These are phyloP conservation scores for Ophiostoma pallidulum DNA, from an alignment of 2,329 filamentous ascomycete genomes.

Conservation along the genomic window DNA sequence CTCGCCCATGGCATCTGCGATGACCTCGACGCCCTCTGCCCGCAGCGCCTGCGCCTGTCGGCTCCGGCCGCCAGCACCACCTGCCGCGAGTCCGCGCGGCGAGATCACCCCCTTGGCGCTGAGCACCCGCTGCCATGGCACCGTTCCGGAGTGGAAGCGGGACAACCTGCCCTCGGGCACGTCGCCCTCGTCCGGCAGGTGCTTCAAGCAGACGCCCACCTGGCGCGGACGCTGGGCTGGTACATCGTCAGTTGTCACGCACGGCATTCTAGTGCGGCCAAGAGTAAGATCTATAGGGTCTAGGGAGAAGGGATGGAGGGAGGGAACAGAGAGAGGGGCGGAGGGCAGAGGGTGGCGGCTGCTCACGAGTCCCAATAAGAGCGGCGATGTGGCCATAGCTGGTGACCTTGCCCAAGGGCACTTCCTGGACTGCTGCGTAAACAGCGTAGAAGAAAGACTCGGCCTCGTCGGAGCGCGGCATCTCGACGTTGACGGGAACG, in stretches of 20 bases:
- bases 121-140: slow-evolving; percentile 92
- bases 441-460: slow-evolving; percentile 66
- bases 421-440: slow-evolving; percentile 75
- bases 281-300: too few species aligned
- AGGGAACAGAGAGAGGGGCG: not conserved
- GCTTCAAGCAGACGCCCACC: slow-evolving; percentile 83
- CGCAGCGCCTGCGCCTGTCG: slow-evolving; percentile 41
- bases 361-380: slow-evolving; percentile 63
- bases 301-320: not conserved
- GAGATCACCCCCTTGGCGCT: slow-evolving; percentile 82
- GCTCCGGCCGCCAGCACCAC: slow-evolving; percentile 16
- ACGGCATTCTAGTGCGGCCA: too few species aligned
- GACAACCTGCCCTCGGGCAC: slow-evolving; percentile 36
- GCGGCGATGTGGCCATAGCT: slow-evolving; percentile 75
- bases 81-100: slow-evolving; percentile 39
- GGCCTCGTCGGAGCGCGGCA: slow-evolving; percentile 67
- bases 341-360: too few species aligned
- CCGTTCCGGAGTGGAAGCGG: slow-evolving; percentile 63
- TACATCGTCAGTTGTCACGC: too few species aligned
- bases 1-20: slow-evolving; percentile 39
- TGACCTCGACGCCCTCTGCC: slow-evolving; percentile 45
- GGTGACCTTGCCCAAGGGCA: slow-evolving; percentile 75
- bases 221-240: slow-evolving; percentile 68
- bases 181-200: slow-evolving; percentile 41
- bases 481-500: slow-evolving; percentile 23